Conservation (phyloP, 78 protist genomes). For the Trichosphaerium sp. region DNA sequence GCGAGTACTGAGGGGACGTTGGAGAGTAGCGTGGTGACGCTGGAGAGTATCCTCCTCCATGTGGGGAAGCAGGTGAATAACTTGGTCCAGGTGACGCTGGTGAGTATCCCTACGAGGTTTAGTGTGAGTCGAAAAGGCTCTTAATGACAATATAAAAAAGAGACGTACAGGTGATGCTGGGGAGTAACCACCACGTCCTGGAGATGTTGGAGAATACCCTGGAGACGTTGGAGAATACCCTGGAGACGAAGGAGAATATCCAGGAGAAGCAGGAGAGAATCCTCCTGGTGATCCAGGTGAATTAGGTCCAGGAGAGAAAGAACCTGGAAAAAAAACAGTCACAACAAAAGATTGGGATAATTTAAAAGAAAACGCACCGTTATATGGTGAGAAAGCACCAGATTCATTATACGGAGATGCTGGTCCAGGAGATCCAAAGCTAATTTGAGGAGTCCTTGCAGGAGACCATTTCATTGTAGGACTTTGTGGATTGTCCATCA, state of each 20-base stretch:
- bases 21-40: constrained; percentile 46
- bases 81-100: constrained; percentile 3
- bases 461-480: neutral
- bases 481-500: neutral
- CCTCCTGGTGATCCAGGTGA: constrained; percentile 25
- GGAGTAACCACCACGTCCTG: constrained; percentile 49
- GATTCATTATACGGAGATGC: neutral
- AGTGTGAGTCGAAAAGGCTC: constrained; percentile 41
- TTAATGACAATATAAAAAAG: constrained; percentile 55
- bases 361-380: neutral
- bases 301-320: constrained; percentile 16
- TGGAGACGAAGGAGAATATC: constrained; percentile 48
- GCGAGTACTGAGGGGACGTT: constrained; percentile 53
- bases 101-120: constrained; percentile 4
- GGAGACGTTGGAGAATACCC: constrained; percentile 56
- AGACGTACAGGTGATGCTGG: constrained; percentile 68
- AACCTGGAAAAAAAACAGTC: neutral
- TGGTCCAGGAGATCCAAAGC: too few species aligned
- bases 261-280: constrained; percentile 22
- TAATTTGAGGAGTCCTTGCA: neutral
- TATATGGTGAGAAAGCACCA: neutral
- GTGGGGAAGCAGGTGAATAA: constrained; percentile 34
- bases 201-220: constrained; percentile 67
- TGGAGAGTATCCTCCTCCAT: constrained; percentile 33
- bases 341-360: neutral